phyloP scores from a whole-genome alignment of 106 monocot genomes.

The Apostasia shenzhenica region DNA sequence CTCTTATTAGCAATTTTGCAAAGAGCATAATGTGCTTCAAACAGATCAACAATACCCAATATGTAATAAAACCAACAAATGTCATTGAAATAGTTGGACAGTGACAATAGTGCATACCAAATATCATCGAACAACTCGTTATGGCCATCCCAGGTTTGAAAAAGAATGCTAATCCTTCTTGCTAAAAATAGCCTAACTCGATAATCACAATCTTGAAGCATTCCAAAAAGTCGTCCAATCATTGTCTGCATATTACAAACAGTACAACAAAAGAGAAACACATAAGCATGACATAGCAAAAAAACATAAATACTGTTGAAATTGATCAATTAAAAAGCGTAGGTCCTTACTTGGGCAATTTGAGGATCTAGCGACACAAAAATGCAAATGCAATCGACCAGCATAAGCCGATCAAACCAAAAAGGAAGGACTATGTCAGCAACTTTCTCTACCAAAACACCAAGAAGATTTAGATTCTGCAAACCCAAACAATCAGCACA shows the following conservation, averaged over 20 bases:
- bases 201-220: slow-evolving; percentile 89
- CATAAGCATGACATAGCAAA: not conserved
- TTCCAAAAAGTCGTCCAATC: slow-evolving; percentile 60
- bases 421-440: slow-evolving; percentile 43
- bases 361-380: slow-evolving; percentile 67
- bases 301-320: not conserved
- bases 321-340: not conserved
- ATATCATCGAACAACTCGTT: slow-evolving; percentile 83
- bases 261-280: slow-evolving; percentile 2
- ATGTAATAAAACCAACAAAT: too few species aligned
- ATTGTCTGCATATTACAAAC: slow-evolving; percentile 34
- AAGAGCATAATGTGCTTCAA: too few species aligned
- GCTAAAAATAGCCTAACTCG: slow-evolving; percentile 82
- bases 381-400: slow-evolving; percentile 72
- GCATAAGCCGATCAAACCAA: slow-evolving; percentile 59
- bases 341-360: slow-evolving; percentile 55
- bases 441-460: slow-evolving; percentile 39
- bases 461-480: slow-evolving; percentile 53
- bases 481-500: slow-evolving; percentile 14
- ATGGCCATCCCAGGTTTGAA: slow-evolving; percentile 97
- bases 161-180: slow-evolving; percentile 63
- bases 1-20: too few species aligned
- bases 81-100: too few species aligned
- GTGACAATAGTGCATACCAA: slow-evolving; percentile 33
- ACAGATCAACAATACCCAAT: too few species aligned